Conservation (phyloP, 2,329 filamentous ascomycete species). For the Fusarium floridanum region DNA sequence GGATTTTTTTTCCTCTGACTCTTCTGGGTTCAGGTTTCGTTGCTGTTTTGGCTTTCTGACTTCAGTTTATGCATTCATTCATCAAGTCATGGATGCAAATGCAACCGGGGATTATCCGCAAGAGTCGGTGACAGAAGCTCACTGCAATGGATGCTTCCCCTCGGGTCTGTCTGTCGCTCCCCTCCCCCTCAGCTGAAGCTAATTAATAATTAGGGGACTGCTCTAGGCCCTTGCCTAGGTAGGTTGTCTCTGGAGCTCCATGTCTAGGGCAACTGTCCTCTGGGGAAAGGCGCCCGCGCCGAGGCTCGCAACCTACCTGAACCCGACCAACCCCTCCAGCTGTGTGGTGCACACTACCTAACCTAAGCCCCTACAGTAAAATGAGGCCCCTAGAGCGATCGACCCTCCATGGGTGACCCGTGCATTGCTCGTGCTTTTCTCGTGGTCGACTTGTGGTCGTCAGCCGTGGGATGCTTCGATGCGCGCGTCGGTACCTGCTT, state of each 20-base stretch:
- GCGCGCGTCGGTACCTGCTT: conserved; percentile 17
- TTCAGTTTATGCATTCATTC: neutral
- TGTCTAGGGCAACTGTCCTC: conserved; percentile 21
- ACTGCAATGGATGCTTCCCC: neutral
- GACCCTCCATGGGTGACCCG: conserved; percentile 26
- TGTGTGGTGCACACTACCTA: too few species aligned
- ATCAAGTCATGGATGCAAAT: neutral
- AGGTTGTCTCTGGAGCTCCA: neutral
- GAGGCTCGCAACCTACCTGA: neutral
- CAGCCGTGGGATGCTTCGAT: neutral
- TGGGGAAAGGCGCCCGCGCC: conserved; percentile 15
- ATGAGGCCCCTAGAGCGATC: conserved; percentile 34
- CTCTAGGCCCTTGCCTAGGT: conserved; percentile 6
- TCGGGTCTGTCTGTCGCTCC: neutral
- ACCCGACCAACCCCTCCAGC: neutral
- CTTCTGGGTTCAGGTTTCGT: conserved; percentile 5
- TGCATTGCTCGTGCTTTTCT: conserved; percentile 27
- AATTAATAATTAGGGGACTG: conserved; percentile 16
- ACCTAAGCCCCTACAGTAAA: conserved; percentile 5
- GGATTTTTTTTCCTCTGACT: conserved; percentile 20
- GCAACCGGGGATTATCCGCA: neutral
- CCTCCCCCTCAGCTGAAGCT: conserved; percentile 3
- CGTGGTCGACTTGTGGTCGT: conserved; percentile 31
- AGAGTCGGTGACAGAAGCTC: neutral
- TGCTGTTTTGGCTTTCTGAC: conserved; percentile 14